These are phyloP conservation scores for Fusarium veterinarium DNA, from an alignment of 2,329 filamentous ascomycete species.

Conservation along the genomic window DNA sequence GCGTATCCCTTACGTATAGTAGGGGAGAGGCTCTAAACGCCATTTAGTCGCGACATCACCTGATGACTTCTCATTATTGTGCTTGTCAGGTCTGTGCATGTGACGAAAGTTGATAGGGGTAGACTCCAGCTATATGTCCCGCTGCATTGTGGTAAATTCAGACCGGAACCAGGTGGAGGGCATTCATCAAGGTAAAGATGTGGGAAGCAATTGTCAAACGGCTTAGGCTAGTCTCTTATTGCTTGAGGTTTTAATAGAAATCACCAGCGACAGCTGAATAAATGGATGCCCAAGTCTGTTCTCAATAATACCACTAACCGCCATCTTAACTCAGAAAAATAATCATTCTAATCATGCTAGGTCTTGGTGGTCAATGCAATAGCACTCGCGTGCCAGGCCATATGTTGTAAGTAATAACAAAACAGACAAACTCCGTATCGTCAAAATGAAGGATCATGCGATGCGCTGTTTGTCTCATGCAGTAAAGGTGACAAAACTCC, in stretches of 20 bases:
- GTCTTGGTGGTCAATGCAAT: not conserved
- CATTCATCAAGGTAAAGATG: not conserved
- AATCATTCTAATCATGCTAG: not conserved
- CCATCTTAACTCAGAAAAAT: not conserved
- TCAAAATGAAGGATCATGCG: constrained; percentile 1
- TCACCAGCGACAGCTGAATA: not conserved
- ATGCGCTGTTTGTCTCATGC: constrained; percentile 1
- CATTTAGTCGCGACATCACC: constrained; percentile 9
- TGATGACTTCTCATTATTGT: not conserved
- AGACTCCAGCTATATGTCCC: not conserved
- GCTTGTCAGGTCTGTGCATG: not conserved
- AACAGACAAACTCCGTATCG: not conserved
- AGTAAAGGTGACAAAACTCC: constrained; percentile 8
- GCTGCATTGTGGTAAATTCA: not conserved
- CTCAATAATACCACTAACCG: not conserved
- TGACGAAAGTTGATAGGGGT: not conserved
- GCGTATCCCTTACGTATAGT: constrained; percentile 3
- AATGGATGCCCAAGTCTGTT: not conserved
- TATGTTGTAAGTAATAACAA: constrained; percentile 6
- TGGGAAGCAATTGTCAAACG: not conserved
- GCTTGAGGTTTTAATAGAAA: not conserved
- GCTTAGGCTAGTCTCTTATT: not conserved
- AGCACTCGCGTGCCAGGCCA: constrained; percentile 3
- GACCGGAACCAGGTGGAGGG: not conserved
- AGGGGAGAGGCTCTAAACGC: not conserved